Base-by-base conservation (phyloP, 192 early-diverging fungal genomes). In the Backusella liffmaniae region DNA sequence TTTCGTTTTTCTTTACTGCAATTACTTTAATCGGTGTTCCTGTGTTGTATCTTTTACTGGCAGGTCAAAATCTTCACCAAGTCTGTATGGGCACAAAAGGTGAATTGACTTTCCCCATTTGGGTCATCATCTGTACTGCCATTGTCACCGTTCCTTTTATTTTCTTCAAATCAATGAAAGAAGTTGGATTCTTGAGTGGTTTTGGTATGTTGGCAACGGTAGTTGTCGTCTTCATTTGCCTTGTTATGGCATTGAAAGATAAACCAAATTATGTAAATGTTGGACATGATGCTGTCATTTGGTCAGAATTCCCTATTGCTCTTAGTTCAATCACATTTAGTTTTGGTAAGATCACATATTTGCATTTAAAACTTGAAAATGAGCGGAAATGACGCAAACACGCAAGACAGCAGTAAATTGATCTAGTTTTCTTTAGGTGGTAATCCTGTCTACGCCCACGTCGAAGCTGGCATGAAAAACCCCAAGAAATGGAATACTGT, bases 361-460 rank as follows among this genome's bases (percentile, higher is more conserved):
- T 23, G 29, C 26, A 62, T 62, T 29, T 26, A 59, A 9, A 59
- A 7, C 18, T 49, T 49, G n/a, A 49, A 13, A 49, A 49, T 49
- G 46, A n/a, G 6, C 46, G 16, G 16, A 49, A n/a, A 49, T 49
- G 18, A 49, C n/a, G 46, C 18, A 49, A 44, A n/a, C 6, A 62
- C 46, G 16, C 46, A 62, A 59, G 26, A 10, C 2, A 23, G 10
- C n/a, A 59, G 23, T 26, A 59, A 56, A 62, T 23, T 62, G 56
- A 62, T 26, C 56, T 29, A 59, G 2, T 5, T 26, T 18, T 30
- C 34, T 35, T 44, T 76, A 80, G 79, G 72, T 39, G 94, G 93
- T 5, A 93, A 93, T 30, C 91, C 90, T 23, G 91, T 94, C 9
- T 96, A 94, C 67, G 90, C 94, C 2, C 92, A 96, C 72, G 89